Conservation (phyloP, 116 monocot species). For the Thalassia testudinum region DNA sequence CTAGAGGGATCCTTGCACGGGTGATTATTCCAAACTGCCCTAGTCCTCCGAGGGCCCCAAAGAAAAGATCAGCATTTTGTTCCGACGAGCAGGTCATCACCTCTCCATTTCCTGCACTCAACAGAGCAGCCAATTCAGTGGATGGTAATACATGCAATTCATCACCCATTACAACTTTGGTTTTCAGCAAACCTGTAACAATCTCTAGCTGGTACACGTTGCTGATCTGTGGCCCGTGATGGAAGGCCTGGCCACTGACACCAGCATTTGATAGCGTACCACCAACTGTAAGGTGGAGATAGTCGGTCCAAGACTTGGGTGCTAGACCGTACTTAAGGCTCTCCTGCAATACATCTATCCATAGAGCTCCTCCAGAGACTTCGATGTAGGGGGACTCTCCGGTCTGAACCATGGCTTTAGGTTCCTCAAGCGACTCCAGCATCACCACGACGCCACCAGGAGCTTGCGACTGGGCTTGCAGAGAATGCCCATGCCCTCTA, state of each 20-base stretch:
- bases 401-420: neutral
- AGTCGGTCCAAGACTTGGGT: conserved; percentile 92
- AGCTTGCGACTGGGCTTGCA: conserved; percentile 73
- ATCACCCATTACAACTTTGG: neutral
- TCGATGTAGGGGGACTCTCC: conserved; percentile 28
- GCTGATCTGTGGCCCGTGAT: conserved; percentile 85
- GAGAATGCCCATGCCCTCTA: conserved; percentile 73
- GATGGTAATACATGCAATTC: neutral
- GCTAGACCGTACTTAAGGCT: conserved; percentile 60
- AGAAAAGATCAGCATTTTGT: conserved; percentile 24
- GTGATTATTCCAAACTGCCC: conserved; percentile 44
- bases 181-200: conserved; percentile 45
- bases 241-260: conserved; percentile 81
- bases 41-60: conserved; percentile 23
- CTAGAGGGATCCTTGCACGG: conserved; percentile 18
- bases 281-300: conserved; percentile 71
- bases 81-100: conserved; percentile 17
- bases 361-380: conserved; percentile 46
- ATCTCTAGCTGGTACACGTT: conserved; percentile 77
- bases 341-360: conserved; percentile 53
- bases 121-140: neutral
- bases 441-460: conserved; percentile 56
- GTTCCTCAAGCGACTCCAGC: conserved; percentile 41
- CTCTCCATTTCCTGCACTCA: conserved; percentile 28
- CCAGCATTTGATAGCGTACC: conserved; percentile 91